Base-by-base conservation (phyloP, 257 asterid species). In the Solanum infundibuliforme region DNA sequence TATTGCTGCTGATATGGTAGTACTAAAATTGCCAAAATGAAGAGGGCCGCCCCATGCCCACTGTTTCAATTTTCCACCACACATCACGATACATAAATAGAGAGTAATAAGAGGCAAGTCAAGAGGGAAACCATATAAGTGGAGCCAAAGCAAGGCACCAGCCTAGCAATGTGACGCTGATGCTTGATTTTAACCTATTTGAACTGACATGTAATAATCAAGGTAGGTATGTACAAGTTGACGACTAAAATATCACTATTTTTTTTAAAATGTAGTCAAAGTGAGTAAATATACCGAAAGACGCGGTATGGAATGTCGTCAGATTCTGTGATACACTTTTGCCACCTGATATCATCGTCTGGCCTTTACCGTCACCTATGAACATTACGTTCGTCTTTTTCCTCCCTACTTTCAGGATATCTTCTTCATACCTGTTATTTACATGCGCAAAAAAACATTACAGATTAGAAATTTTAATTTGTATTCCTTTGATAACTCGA, bases 291-390 rank as follows among this genome's bases (percentile, higher is more conserved):
- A 91, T 93, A 97, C 99, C 99, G 48, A 97, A 97, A 31, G 98
- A 41, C 1, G 99, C 98, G 8, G 99, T 96, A 74, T 92, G 99
- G 88, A 97, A 97, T 23, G 99, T 97, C 18, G 99, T 97, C 52
- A 94, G 69, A n/a, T 93, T 90, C 12, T 94, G 94, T 32, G 87
- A 91, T 5, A 96, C 91, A 88, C 96, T 97, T 81, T 91, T 95
- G 5, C 93, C 96, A 21, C 99, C 98, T 1, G 99, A 62, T 91
- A 97, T 97, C 76, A 97, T 92, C 71, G 99, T 97, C 86, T 87
- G 93, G 90, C 96, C 96, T 94, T 93, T 96, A 2, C 99, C 99
- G 36, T 97, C 99, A 38, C 99, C 99, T 0, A 97, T 90, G 65
- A 97, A 91, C 99, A 97, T 97, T 25, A 97, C 6, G 71, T 97